A percentile compares a stretch with the other conserved stretches of the same genome.
Evolutionary conservation across 2,329 filamentous ascomycete genomes (phyloP).

Genomic region (Aspergillus pseudoviridinutans): DNA sequence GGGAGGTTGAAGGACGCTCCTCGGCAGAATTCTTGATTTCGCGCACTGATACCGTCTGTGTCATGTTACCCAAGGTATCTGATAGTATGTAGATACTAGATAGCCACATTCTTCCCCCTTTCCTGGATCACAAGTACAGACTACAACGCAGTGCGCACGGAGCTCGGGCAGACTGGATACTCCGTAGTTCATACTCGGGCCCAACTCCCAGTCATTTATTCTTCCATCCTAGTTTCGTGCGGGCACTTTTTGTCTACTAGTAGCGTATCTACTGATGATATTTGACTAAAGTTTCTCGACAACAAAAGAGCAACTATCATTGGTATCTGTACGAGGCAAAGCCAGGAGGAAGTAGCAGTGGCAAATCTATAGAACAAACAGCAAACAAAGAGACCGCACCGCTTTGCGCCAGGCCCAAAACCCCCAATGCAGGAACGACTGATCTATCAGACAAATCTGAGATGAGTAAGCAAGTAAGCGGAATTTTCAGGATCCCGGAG

Average conservation of each 20-base stretch:
- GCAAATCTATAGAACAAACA: background rate
- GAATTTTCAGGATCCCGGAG: background rate
- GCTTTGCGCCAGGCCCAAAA: slow-evolving; percentile 1
- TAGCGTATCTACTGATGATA: background rate
- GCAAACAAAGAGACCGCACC: background rate
- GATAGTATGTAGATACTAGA: background rate
- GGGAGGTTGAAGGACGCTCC: background rate
- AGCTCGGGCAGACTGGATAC: background rate
- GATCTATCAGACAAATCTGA: background rate
- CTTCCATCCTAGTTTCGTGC: background rate
- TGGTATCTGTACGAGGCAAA: background rate
- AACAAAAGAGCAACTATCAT: background rate
- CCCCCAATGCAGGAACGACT: background rate
- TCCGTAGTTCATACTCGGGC: background rate
- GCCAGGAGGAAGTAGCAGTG: background rate
- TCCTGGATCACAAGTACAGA: background rate
- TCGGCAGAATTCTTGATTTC: background rate
- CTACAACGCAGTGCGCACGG: background rate
- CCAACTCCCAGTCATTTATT: background rate
- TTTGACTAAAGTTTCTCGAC: background rate
- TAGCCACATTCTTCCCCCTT: background rate
- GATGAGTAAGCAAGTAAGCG: background rate
- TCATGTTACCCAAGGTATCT: background rate
- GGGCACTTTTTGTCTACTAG: background rate
- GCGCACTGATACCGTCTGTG: background rate